phyloP scores from a whole-genome alignment of 1,284 basidiomycete species.

The Microbotryomycetes sp. region DNA sequence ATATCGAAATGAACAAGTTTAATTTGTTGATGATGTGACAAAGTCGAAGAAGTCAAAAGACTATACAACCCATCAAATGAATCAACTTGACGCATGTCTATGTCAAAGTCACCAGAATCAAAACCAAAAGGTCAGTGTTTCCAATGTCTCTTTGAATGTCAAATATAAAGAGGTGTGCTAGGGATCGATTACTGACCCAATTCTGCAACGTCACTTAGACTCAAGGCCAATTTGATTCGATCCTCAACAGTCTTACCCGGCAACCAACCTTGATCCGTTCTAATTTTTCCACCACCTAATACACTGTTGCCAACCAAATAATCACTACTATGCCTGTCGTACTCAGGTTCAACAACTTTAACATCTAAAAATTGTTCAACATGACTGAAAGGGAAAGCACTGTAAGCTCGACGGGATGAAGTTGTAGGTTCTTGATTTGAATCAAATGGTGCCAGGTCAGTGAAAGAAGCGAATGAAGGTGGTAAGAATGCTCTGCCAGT shows the following conservation, averaged over 20 bases:
- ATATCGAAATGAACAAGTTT: constrained; percentile 11
- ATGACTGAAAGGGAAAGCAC: constrained; percentile 21
- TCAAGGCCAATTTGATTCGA: neutral
- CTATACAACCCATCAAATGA: neutral
- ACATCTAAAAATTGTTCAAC: constrained; percentile 12
- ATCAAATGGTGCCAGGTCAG: constrained; percentile 6
- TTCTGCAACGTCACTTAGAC: constrained; percentile 5
- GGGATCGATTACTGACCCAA: constrained; percentile 10
- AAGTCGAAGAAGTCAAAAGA: neutral
- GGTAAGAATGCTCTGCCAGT: constrained; percentile 11
- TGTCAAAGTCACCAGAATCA: neutral
- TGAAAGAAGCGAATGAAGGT: constrained; percentile 7
- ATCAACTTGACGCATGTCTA: constrained; percentile 16
- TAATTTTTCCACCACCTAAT: neutral
- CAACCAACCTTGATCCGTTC: constrained; percentile 12
- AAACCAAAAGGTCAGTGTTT: neutral
- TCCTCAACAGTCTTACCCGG: neutral
- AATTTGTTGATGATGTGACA: neutral
- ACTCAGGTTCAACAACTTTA: constrained; percentile 19
- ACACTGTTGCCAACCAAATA: constrained; percentile 8
- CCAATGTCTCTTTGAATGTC: neutral
- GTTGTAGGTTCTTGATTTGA: neutral
- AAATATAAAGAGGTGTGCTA: no score
- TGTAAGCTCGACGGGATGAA: neutral
- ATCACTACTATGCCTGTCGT: constrained; percentile 6